Percentiles rank a stretch among this genome's conserved stretches.
Evolutionary conservation across 176 grass and related monocot genomes (phyloP).

Genomic region (Oryza brachyantha): DNA sequence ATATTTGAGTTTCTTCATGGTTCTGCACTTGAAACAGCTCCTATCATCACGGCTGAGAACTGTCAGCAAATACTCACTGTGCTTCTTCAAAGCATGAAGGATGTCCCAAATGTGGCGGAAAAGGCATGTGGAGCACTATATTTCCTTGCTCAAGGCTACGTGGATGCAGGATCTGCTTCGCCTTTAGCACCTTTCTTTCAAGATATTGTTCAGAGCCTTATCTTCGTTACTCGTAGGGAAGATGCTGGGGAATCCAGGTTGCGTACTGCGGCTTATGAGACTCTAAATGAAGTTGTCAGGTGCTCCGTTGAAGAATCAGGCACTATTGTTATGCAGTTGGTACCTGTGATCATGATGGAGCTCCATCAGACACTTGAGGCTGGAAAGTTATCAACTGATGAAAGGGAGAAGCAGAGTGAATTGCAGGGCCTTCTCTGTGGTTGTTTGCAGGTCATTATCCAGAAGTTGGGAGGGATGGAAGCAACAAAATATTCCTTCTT

Average conservation of each 20-base stretch:
- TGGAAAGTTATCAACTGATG: slow-evolving; percentile 68
- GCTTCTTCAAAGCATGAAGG: slow-evolving; percentile 86
- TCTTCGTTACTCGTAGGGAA: slow-evolving; percentile 69
- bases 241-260: slow-evolving; percentile 68
- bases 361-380: slow-evolving; percentile 76
- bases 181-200: slow-evolving; percentile 76
- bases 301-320: slow-evolving; percentile 70
- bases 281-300: slow-evolving; percentile 81
- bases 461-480: slow-evolving; percentile 75
- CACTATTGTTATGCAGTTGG: slow-evolving; percentile 72
- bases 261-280: slow-evolving; percentile 82
- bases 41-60: slow-evolving; percentile 66
- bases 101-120: slow-evolving; percentile 91
- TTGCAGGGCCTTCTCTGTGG: slow-evolving; percentile 83
- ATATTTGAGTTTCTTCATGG: slow-evolving; percentile 94
- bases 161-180: slow-evolving; percentile 57
- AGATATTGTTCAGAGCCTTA: slow-evolving; percentile 80
- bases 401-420: slow-evolving; percentile 78
- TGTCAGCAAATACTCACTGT: slow-evolving; percentile 79
- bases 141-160: slow-evolving; percentile 85
- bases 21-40: slow-evolving; percentile 64
- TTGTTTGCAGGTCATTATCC: slow-evolving; percentile 80
- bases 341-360: slow-evolving; percentile 76
- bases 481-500: slow-evolving; percentile 73
- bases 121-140: slow-evolving; percentile 86